phyloP scores from a whole-genome alignment of 208 protist genomes.

The Balamuthia mandrillaris region DNA sequence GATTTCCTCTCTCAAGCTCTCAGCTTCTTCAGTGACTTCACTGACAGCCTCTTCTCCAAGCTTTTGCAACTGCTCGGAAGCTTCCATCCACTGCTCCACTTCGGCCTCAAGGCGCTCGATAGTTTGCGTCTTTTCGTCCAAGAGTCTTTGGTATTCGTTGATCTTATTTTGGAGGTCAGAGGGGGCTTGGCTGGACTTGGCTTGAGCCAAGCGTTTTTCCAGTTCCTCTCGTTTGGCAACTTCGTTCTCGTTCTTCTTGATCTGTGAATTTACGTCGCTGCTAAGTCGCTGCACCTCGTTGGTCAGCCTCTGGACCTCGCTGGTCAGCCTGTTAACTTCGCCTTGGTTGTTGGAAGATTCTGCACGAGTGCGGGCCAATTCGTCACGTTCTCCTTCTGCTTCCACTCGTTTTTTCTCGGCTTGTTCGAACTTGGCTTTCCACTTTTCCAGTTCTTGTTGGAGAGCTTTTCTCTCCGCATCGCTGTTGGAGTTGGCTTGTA shows the following conservation, averaged over 20 bases:
- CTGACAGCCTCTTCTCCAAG: conserved; percentile 20
- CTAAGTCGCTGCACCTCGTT: neutral
- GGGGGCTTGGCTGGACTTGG: neutral
- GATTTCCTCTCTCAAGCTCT: conserved; percentile 22
- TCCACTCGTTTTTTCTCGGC: conserved; percentile 22
- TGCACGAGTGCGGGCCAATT: too few species aligned
- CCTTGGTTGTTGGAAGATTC: too few species aligned
- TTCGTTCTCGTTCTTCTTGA: conserved; percentile 21
- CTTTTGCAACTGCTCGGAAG: conserved; percentile 34
- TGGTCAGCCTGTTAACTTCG: too few species aligned
- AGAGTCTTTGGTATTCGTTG: neutral
- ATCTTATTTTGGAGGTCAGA: conserved; percentile 11
- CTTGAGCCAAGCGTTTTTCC: neutral
- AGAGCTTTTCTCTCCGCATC: too few species aligned
- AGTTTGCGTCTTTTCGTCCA: conserved; percentile 4
- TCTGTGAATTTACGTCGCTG: neutral
- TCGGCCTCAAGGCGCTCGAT: conserved; percentile 27
- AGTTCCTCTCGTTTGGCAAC: neutral
- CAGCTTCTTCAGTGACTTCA: conserved; percentile 11
- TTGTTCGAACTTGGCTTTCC: neutral
- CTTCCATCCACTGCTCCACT: conserved; percentile 30
- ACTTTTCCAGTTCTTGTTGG: neutral
- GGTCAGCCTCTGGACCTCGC: conserved; percentile 10
- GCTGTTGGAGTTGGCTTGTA: too few species aligned
- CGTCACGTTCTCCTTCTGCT: too few species aligned